Evolutionary conservation across 129 eudicot species (phyloP).

Genomic region (Cynara cardunculus): DNA sequence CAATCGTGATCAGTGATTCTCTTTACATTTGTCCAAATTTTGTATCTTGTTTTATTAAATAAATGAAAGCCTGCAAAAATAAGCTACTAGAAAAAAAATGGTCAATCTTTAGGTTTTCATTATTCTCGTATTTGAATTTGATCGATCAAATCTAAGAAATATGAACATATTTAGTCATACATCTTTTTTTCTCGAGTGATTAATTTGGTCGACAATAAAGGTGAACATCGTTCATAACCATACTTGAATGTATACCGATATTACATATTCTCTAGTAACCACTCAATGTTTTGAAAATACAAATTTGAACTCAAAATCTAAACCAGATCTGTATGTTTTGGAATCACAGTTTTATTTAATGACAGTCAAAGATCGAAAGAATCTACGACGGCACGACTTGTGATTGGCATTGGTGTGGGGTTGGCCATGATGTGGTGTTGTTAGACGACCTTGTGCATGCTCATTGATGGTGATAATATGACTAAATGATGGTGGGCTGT

Average conservation of each 20-base stretch:
- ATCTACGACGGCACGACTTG: neutral
- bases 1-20: neutral
- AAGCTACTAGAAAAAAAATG: neutral
- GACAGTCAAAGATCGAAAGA: neutral
- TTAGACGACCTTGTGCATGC: neutral
- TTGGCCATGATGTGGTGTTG: neutral
- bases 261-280: neutral
- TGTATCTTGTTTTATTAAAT: neutral
- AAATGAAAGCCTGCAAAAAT: neutral
- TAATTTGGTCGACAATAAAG: too few species aligned
- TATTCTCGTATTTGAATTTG: neutral
- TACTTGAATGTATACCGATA: too few species aligned
- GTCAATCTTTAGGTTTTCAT: neutral
- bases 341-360: too few species aligned
- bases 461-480: neutral
- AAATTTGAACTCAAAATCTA: too few species aligned
- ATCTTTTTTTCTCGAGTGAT: neutral
- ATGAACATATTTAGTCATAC: neutral
- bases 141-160: too few species aligned
- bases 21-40: neutral
- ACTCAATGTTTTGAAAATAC: neutral
- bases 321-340: neutral
- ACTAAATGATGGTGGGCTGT: too few species aligned
- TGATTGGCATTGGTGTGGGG: neutral
- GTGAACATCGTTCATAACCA: neutral